Evolutionary conservation across 1,139 yeast species (phyloP).

Genomic region (Yamadazyma aaseri): DNA sequence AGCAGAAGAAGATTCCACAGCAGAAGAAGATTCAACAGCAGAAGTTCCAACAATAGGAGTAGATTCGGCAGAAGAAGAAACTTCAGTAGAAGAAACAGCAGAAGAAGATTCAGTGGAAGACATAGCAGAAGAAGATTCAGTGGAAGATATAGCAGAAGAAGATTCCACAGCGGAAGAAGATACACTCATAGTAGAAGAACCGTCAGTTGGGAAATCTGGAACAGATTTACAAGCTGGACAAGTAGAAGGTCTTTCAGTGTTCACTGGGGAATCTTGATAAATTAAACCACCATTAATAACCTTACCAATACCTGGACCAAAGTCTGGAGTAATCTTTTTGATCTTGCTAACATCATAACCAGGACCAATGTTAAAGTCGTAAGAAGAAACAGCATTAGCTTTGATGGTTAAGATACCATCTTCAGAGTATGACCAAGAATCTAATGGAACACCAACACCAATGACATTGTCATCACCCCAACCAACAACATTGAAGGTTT

Average conservation of each 20-base stretch:
- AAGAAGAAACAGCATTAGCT: slow-evolving; percentile 10
- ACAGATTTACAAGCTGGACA: slow-evolving; percentile 13
- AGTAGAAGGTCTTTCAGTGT: slow-evolving; percentile 13
- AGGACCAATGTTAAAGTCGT: slow-evolving; percentile 16
- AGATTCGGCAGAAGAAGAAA: slow-evolving; percentile 5
- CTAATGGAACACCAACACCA: slow-evolving; percentile 21
- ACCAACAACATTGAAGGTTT: slow-evolving; percentile 26
- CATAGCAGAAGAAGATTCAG: slow-evolving; percentile 6
- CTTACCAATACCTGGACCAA: slow-evolving; percentile 15
- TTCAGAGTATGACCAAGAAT: slow-evolving; percentile 11
- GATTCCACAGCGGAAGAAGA: slow-evolving; percentile 8
- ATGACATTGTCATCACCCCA: slow-evolving; percentile 30
- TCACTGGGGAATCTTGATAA: slow-evolving; percentile 13
- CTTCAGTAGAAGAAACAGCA: slow-evolving; percentile 5
- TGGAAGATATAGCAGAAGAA: slow-evolving; percentile 4
- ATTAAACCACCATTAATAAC: slow-evolving; percentile 15
- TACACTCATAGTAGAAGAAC: slow-evolving; percentile 8
- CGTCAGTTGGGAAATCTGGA: slow-evolving; percentile 11
- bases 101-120: slow-evolving; percentile 8
- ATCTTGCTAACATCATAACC: slow-evolving; percentile 16
- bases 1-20: slow-evolving; percentile 6
- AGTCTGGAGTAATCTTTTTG: slow-evolving; percentile 12
- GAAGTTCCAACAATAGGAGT: slow-evolving; percentile 9
- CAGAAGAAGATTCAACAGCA: slow-evolving; percentile 6
- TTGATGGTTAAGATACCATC: slow-evolving; percentile 16